Conservation (phyloP, 139 green algal species). For the Pleodorina starrii region DNA sequence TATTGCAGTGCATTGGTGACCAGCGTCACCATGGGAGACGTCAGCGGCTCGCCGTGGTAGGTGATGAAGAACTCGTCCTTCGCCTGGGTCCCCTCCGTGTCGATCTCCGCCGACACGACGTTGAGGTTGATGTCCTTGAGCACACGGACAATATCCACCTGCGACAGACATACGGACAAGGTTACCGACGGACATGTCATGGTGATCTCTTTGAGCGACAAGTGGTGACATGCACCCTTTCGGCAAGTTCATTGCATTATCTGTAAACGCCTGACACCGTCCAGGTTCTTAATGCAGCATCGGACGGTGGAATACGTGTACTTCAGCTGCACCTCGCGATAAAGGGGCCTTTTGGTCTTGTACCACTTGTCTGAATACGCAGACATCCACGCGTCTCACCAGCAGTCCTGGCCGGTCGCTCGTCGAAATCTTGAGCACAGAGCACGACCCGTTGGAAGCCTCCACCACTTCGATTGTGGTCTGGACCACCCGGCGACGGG, state of each 20-base stretch:
- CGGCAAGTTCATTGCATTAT: no score
- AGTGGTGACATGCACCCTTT: no score
- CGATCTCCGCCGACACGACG: conserved; percentile 94
- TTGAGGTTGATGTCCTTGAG: conserved; percentile 97
- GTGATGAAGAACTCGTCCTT: conserved; percentile 92
- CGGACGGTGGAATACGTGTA: no score
- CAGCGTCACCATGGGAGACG: conserved; percentile 86
- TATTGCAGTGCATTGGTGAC: conserved; percentile 94
- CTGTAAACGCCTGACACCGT: no score
- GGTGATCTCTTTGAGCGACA: no score
- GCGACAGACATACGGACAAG: no score
- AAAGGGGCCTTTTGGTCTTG: no score
- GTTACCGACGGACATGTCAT: no score
- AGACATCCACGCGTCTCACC: conserved; percentile 31
- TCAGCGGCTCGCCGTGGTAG: conserved; percentile 94
- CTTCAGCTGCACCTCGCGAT: no score
- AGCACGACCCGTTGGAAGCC: conserved; percentile 64
- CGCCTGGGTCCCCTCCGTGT: conserved; percentile 80
- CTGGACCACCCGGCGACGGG: conserved; percentile 66
- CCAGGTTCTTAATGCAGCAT: no score
- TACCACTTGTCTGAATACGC: no score
- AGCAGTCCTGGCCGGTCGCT: conserved; percentile 77
- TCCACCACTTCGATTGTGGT: conserved; percentile 71
- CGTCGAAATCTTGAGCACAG: conserved; percentile 71
- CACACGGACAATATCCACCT: conserved; percentile 57